These are phyloP conservation scores for Pilatotrama ljubarskyi DNA, from an alignment of 768 basidiomycete species.

Conservation along the genomic window DNA sequence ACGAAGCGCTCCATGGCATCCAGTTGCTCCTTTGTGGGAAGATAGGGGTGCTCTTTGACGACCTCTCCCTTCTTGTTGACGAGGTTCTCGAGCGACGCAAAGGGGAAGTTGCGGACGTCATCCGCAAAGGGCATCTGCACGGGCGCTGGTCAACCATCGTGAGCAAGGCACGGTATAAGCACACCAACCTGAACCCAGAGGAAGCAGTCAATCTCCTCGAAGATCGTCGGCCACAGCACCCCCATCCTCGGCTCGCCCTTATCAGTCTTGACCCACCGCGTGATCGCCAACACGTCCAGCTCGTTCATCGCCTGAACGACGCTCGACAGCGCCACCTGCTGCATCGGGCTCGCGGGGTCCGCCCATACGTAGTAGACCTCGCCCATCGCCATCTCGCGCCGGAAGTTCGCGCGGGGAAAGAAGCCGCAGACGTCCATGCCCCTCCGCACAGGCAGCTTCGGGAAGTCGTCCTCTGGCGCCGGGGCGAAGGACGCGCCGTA, in stretches of 20 bases:
- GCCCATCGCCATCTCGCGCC: constrained; percentile 78
- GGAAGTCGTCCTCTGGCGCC: constrained; percentile 83
- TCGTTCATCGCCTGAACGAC: constrained; percentile 79
- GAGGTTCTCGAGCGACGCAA: constrained; percentile 76
- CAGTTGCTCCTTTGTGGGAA: constrained; percentile 77
- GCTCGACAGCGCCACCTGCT: constrained; percentile 86
- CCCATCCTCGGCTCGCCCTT: constrained; percentile 85
- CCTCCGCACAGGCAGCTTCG: constrained; percentile 66
- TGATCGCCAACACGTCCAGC: constrained; percentile 71
- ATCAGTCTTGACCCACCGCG: constrained; percentile 77
- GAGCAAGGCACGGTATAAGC: neutral
- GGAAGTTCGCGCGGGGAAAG: constrained; percentile 69
- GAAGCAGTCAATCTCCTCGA: constrained; percentile 69
- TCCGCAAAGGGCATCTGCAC: constrained; percentile 92
- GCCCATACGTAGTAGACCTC: constrained; percentile 89
- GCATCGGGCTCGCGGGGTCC: constrained; percentile 59
- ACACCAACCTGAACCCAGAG: constrained; percentile 76
- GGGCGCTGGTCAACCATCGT: neutral
- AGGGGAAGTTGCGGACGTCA: constrained; percentile 85
- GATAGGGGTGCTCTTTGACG: constrained; percentile 73
- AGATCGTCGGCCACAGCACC: constrained; percentile 60
- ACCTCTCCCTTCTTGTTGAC: constrained; percentile 73
- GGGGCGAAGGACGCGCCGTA: constrained; percentile 90
- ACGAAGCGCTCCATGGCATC: constrained; percentile 87
- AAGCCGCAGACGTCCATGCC: constrained; percentile 91